These are phyloP conservation scores for Stygiomarasmius scandens DNA, from an alignment of 1,284 basidiomycete genomes.

Conservation along the genomic window DNA sequence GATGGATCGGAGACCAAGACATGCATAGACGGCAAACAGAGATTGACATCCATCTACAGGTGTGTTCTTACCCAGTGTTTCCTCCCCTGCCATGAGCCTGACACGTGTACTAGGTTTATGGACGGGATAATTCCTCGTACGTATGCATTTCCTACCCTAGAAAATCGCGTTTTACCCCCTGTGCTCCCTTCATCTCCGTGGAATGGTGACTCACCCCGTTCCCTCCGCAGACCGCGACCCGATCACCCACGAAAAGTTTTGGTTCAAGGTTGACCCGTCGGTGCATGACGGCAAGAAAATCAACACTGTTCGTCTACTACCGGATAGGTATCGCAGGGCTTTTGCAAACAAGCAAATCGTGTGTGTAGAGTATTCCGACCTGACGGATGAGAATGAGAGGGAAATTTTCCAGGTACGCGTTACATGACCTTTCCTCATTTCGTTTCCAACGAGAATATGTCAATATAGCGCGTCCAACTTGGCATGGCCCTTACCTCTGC, in stretches of 20 bases:
- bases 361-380: conserved; percentile 70
- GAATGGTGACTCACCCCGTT: conserved; percentile 2
- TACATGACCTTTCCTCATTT: background rate
- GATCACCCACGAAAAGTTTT: conserved; percentile 50
- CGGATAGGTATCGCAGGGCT: conserved; percentile 50
- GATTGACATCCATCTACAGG: conserved; percentile 62
- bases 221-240: conserved; percentile 51
- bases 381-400: conserved; percentile 59
- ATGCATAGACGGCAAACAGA: conserved; percentile 80
- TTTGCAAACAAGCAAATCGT: conserved; percentile 73
- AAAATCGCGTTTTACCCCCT: background rate
- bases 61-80: background rate
- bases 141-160: background rate
- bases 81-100: background rate
- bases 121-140: conserved; percentile 4
- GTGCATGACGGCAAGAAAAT: conserved; percentile 10
- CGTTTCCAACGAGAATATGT: background rate
- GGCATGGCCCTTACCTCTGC: conserved; percentile 78
- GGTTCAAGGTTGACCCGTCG: conserved; percentile 44
- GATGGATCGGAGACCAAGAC: conserved; percentile 66
- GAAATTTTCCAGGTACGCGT: conserved; percentile 71
- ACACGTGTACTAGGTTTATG: conserved; percentile 4
- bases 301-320: conserved; percentile 35
- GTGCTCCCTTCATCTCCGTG: background rate
- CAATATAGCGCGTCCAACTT: conserved; percentile 66